Percentiles rank a stretch among this genome's conserved stretches.
These are phyloP conservation scores for Aspergillus funiculosus DNA, from an alignment of 495 filamentous ascomycete species.

Conservation along the genomic window DNA sequence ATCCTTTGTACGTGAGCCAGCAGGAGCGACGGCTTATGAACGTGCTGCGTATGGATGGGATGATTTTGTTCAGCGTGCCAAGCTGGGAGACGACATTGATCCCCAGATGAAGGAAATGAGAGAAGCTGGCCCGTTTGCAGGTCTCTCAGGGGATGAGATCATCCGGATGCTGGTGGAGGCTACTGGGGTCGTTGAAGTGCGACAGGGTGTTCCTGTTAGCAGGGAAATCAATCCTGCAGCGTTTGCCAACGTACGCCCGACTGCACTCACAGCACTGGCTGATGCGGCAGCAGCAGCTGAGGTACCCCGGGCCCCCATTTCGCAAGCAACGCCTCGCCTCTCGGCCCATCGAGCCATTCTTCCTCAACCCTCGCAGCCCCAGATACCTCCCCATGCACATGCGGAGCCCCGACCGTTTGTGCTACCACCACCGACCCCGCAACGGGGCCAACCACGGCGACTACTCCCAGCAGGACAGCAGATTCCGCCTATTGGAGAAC, in stretches of 20 bases:
- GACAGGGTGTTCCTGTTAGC: conserved; percentile 1
- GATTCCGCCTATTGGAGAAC: conserved; percentile 24
- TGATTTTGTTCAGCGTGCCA: conserved; percentile 39
- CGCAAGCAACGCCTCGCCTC: conserved; percentile 22
- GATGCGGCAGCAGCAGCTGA: conserved; percentile 34
- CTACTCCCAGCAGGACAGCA: conserved; percentile 35
- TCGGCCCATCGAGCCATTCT: conserved; percentile 27
- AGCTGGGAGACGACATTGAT: conserved; percentile 34
- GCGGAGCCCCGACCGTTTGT: conserved; percentile 38
- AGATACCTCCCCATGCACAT: conserved; percentile 25
- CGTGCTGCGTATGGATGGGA: conserved; percentile 36
- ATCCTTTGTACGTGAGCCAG: conserved; percentile 29
- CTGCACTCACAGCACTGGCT: conserved; percentile 31
- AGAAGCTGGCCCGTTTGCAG: conserved; percentile 15
- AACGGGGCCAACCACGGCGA: conserved; percentile 32
- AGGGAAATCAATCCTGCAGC: conserved; percentile 8
- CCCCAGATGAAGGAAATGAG: conserved; percentile 39
- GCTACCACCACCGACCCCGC: conserved; percentile 36
- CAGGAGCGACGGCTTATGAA: conserved; percentile 31
- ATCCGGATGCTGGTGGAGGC: conserved; percentile 23
- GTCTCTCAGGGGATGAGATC: conserved; percentile 16
- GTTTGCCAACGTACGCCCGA: conserved; percentile 13
- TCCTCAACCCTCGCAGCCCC: conserved; percentile 22
- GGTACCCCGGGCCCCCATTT: conserved; percentile 19
- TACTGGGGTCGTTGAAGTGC: conserved; percentile 17